Base-by-base conservation (phyloP, 306 rosid genomes). In the Castanea mollissima region DNA sequence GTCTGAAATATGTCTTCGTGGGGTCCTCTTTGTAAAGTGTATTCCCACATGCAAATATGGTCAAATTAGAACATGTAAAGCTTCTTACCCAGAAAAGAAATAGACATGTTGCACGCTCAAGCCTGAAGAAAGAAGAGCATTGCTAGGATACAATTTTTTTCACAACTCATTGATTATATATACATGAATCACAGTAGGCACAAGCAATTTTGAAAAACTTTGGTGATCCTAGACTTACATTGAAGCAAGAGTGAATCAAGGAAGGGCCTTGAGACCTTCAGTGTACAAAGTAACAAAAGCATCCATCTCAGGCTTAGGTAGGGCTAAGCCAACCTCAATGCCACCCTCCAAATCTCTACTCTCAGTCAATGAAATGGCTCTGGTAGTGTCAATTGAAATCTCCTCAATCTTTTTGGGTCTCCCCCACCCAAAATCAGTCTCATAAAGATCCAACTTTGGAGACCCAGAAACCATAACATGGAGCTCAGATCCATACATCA, bases 361-460 rank as follows among this genome's bases (percentile, higher is more conserved):
- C 75, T 86, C 78, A 3, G 63, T 3, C 0, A 86, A 75, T 32
- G 90, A 84, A 74, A 90, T 64, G 25, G 78, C 90, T 34, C 63
- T 79, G 34, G 20, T 85, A 29, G 41, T 51, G 31, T 90, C 86
- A 74, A 84, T 84, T 38, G 87, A 85, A 34, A 84, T 58, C 32
- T 88, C 90, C 76, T 90, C 88, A 54, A 86, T 84, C 56, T 85
- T 87, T 75, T 73, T 79, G 3, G 91, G 81, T 49, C 65, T 67
- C 1, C 88, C 91, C 85, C 85, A 81, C 78, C 94, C 91, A 72
- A 90, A 90, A 83, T 90, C 87, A 1, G 74, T 84, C 6, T 59
- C 82, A 25, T 87, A 90, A 7, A 88, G 84, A 56, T 90, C 86
- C 82, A 90, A 58, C 60, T 90, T 86, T 15, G 93, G 91, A 2